Percentiles rank a stretch among this genome's conserved stretches.
Conservation (phyloP, 768 basidiomycete genomes). For the Boletus rubropictus region DNA sequence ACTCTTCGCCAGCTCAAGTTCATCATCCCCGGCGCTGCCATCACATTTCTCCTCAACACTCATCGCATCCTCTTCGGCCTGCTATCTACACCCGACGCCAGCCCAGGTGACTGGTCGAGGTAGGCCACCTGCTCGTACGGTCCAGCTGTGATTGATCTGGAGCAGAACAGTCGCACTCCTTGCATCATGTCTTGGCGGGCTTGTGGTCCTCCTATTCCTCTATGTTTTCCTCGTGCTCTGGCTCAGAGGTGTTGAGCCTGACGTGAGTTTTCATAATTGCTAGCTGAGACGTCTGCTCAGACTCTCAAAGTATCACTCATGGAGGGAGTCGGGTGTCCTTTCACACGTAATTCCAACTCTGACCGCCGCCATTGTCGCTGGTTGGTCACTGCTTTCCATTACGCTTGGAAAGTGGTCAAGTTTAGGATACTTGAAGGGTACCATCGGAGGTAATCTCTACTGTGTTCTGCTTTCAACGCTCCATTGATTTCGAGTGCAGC, state of each 20-base stretch:
- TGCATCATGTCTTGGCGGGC: constrained; percentile 48
- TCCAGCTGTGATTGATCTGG: constrained; percentile 4
- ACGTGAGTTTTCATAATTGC: constrained; percentile 42
- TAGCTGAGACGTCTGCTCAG: background rate
- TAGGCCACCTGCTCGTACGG: constrained; percentile 15
- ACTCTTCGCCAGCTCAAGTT: constrained; percentile 68
- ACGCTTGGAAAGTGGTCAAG: constrained; percentile 64
- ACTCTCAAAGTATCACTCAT: constrained; percentile 55
- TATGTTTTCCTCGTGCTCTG: constrained; percentile 67
- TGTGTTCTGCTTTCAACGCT: background rate
- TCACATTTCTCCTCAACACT: constrained; percentile 61
- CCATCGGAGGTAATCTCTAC: constrained; percentile 48
- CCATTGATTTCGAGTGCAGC: constrained; percentile 37
- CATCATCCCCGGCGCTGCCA: constrained; percentile 58
- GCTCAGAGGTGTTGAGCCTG: constrained; percentile 59
- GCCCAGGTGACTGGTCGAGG: constrained; percentile 48
- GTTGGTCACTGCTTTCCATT: constrained; percentile 58
- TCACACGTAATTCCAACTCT: constrained; percentile 66
- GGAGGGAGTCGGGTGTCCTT: constrained; percentile 65
- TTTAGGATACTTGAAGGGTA: constrained; percentile 59
- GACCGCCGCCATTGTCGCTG: constrained; percentile 62
- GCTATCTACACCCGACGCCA: constrained; percentile 24
- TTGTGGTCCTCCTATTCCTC: constrained; percentile 66
- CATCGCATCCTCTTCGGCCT: constrained; percentile 45
- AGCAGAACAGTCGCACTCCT: constrained; percentile 48